These are phyloP conservation scores for Epichloe coenophiala DNA, from an alignment of 2,329 filamentous ascomycete species.

Conservation along the genomic window DNA sequence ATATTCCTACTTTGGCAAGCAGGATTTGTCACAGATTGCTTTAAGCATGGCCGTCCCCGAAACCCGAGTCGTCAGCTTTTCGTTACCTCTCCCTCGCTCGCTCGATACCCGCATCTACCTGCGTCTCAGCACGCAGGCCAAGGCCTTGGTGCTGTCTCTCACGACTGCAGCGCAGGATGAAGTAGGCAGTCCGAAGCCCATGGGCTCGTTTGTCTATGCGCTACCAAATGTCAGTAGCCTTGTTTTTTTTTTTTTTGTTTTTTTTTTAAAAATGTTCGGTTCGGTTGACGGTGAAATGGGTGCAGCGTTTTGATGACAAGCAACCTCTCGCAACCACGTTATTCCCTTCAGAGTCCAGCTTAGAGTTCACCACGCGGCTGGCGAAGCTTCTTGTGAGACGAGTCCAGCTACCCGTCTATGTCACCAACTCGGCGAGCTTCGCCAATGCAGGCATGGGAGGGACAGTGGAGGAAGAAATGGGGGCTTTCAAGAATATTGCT, in stretches of 20 bases:
- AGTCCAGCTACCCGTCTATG: slow-evolving; percentile 66
- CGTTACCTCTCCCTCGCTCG: slow-evolving; percentile 45
- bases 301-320: slow-evolving; percentile 36
- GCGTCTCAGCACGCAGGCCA: slow-evolving; percentile 43
- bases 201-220: slow-evolving; percentile 90
- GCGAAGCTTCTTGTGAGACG: slow-evolving; percentile 72
- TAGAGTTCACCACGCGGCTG: slow-evolving; percentile 78
- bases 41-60: background rate
- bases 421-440: slow-evolving; percentile 77
- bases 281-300: background rate
- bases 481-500: slow-evolving; percentile 64
- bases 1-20: too few relatives aligned
- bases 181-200: slow-evolving; percentile 32
- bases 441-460: slow-evolving; percentile 61
- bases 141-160: slow-evolving; percentile 46
- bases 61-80: slow-evolving; percentile 21
- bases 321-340: slow-evolving; percentile 67
- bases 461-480: slow-evolving; percentile 87
- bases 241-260: background rate
- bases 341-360: slow-evolving; percentile 58
- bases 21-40: background rate
- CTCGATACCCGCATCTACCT: slow-evolving; percentile 48
- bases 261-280: too few relatives aligned
- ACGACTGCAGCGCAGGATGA: slow-evolving; percentile 44
- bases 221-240: slow-evolving; percentile 61